phyloP scores from a whole-genome alignment of 2,329 filamentous ascomycete species.

The Endocalyx cinctus region DNA sequence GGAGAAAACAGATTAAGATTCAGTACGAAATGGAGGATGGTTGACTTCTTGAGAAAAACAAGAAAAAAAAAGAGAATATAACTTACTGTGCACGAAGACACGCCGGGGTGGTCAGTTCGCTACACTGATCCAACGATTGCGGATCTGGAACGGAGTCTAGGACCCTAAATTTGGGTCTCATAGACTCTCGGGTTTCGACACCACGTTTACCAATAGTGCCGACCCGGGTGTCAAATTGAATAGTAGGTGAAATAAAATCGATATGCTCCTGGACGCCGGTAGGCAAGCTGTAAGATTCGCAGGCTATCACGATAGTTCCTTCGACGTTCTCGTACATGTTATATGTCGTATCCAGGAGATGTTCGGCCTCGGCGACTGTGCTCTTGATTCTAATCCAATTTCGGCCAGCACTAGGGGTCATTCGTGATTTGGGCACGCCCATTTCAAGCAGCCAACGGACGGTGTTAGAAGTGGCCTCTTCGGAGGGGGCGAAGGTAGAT shows the following conservation, averaged over 20 bases:
- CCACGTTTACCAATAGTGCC: background rate
- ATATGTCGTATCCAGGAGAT: slow-evolving; percentile 5
- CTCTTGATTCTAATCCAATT: slow-evolving; percentile 8
- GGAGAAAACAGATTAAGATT: too few species aligned
- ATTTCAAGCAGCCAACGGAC: slow-evolving; percentile 4
- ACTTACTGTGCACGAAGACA: slow-evolving; percentile 9
- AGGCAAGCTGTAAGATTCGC: slow-evolving; percentile 5
- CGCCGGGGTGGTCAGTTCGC: slow-evolving; percentile 3
- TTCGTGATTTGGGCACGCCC: slow-evolving; percentile 3
- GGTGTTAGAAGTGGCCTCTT: slow-evolving; percentile 2
- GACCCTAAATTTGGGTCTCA: too few species aligned
- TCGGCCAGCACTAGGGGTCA: too few species aligned
- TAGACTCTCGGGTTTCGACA: too few species aligned
- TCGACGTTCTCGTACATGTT: slow-evolving; percentile 3
- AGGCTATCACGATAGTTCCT: slow-evolving; percentile 2
- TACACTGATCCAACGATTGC: slow-evolving; percentile 1
- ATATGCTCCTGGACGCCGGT: slow-evolving; percentile 2
- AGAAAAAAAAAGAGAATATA: background rate
- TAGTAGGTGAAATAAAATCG: slow-evolving; percentile 8
- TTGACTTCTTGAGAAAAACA: too few species aligned
- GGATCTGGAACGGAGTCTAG: too few species aligned
- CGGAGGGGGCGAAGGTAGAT: slow-evolving; percentile 4
- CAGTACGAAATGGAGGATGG: too few species aligned
- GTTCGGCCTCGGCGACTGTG: slow-evolving; percentile 7
- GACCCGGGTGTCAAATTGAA: slow-evolving; percentile 6